These are phyloP conservation scores for Pluteus cervinus DNA, from an alignment of 768 basidiomycete species.

Conservation along the genomic window DNA sequence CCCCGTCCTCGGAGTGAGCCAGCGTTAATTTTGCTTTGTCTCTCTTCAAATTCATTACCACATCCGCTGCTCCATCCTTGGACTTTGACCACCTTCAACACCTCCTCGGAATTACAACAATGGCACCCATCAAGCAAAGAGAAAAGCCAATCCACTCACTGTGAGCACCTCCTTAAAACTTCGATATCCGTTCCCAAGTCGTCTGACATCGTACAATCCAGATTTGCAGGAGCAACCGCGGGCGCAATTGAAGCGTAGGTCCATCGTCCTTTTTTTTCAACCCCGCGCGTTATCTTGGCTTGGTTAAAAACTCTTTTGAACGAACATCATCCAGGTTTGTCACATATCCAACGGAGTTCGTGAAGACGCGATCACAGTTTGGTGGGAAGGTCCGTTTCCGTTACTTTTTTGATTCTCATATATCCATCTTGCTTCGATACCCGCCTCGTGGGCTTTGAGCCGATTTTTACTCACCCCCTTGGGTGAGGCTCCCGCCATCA, in stretches of 20 bases:
- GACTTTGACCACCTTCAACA: too few species aligned
- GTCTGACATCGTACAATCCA: constrained; percentile 11
- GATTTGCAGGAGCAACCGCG: constrained; percentile 84
- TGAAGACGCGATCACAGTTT: constrained; percentile 94
- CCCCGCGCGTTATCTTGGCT: not conserved
- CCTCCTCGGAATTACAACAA: constrained; percentile 19
- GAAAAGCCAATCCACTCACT: constrained; percentile 86
- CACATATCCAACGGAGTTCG: constrained; percentile 87
- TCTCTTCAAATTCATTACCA: too few species aligned
- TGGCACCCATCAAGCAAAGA: constrained; percentile 46
- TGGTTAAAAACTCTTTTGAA: constrained; percentile 1
- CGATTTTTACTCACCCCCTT: too few species aligned
- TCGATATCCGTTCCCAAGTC: not conserved
- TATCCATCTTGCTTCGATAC: too few species aligned
- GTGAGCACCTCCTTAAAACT: constrained; percentile 19
- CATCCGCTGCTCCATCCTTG: too few species aligned
- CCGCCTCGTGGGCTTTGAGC: too few species aligned
- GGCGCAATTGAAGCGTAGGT: constrained; percentile 90
- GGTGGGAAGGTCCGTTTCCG: constrained; percentile 54
- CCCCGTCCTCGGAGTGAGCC: too few species aligned
- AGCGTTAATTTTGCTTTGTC: too few species aligned
- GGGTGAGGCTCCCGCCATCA: too few species aligned
- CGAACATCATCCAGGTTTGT: constrained; percentile 45
- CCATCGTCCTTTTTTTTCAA: not conserved
- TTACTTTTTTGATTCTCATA: not conserved